A percentile compares a stretch with the other conserved stretches of the same genome.
phyloP scores from a whole-genome alignment of 768 basidiomycete genomes.

The Royoungia palumana region DNA sequence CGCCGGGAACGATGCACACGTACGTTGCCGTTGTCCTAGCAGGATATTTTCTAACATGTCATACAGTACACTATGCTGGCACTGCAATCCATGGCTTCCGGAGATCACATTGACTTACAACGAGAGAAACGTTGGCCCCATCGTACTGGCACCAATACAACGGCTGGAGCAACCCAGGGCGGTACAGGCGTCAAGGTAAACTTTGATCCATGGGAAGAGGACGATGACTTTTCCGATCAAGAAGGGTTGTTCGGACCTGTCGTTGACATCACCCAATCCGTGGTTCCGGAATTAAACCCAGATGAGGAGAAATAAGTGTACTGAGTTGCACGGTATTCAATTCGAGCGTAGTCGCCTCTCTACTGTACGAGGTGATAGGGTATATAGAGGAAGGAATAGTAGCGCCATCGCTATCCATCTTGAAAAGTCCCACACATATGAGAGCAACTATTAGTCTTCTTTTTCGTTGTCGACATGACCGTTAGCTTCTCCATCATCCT shows the following conservation, averaged over 20 bases:
- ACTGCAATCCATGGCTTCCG: slow-evolving; percentile 68
- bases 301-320: slow-evolving; percentile 3
- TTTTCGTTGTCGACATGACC: slow-evolving; percentile 27
- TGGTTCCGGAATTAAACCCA: slow-evolving; percentile 1
- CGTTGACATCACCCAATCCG: slow-evolving; percentile 12
- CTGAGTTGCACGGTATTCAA: neutral
- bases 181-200: slow-evolving; percentile 46
- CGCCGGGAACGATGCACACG: slow-evolving; percentile 84
- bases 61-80: slow-evolving; percentile 69
- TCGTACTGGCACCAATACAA: slow-evolving; percentile 35
- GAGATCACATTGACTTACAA: slow-evolving; percentile 70
- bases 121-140: slow-evolving; percentile 79
- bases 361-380: slow-evolving; percentile 7
- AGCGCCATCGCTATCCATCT: slow-evolving; percentile 4
- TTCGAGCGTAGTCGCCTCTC: neutral
- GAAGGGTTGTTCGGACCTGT: slow-evolving; percentile 36
- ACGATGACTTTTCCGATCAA: slow-evolving; percentile 44
- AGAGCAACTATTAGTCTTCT: slow-evolving; percentile 24
- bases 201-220: slow-evolving; percentile 59
- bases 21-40: slow-evolving; percentile 32
- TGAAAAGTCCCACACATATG: neutral
- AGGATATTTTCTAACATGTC: neutral
- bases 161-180: slow-evolving; percentile 16
- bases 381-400: slow-evolving; percentile 6
- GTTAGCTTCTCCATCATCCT: slow-evolving; percentile 46